A percentile compares a stretch with the other conserved stretches of the same genome.
These are phyloP conservation scores for Neofusicoccum sp. DNA, from an alignment of 2,329 filamentous ascomycete genomes.

Conservation along the genomic window DNA sequence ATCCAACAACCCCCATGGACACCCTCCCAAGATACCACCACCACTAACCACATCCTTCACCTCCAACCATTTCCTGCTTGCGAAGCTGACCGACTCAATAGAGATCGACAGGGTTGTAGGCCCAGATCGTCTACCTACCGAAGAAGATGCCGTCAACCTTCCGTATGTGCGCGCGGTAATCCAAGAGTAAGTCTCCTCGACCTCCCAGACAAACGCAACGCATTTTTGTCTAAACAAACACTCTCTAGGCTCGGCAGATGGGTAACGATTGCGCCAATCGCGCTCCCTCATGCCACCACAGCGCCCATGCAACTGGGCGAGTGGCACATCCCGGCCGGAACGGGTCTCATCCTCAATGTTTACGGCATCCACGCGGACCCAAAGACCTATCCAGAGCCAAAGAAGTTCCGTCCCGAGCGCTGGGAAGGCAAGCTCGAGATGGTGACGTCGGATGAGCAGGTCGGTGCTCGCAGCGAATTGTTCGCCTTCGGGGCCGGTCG, in stretches of 20 bases:
- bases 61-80: neutral
- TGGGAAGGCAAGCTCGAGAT: conserved; percentile 23
- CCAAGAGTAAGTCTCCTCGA: conserved; percentile 17
- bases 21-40: too few relatives aligned
- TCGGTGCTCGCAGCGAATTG: conserved; percentile 29
- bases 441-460: conserved; percentile 19
- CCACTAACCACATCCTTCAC: too few relatives aligned
- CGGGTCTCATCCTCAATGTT: conserved; percentile 37
- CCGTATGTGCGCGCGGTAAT: conserved; percentile 18
- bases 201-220: conserved; percentile 25
- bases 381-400: conserved; percentile 8
- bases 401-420: conserved; percentile 21
- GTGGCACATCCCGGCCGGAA: conserved; percentile 38
- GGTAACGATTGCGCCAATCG: conserved; percentile 21
- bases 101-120: conserved; percentile 24
- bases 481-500: conserved; percentile 39
- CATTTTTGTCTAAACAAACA: too few relatives aligned
- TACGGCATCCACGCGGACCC: conserved; percentile 35
- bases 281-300: conserved; percentile 37
- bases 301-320: conserved; percentile 35
- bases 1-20: too few relatives aligned
- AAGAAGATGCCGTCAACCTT: conserved; percentile 19
- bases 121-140: conserved; percentile 17
- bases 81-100: neutral
- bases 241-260: neutral